Base-by-base conservation (phyloP, 805 yeast species). In the Saturnispora hagleri region DNA sequence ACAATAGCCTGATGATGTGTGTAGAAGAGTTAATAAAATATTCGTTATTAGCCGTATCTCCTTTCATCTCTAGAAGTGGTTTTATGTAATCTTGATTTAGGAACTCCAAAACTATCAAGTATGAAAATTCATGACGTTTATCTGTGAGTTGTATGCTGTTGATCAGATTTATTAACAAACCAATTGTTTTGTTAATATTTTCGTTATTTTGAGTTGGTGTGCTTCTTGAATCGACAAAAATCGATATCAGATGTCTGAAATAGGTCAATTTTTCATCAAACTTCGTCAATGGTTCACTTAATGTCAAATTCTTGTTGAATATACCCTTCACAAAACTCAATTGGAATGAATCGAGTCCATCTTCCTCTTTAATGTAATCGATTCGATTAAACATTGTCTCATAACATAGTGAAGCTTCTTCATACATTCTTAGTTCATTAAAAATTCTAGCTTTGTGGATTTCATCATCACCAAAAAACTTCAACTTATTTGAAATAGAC, bases 391-490 rank as follows among this genome's bases (percentile, higher is more conserved):
- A 70, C 5, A 86, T 58, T 28, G 69, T 70, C 33, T 76, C 75
- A 56, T 80, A 83, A 22, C 76, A 73, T 3, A 62, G 66, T 35
- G 83, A 61, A 0, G 91, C 74, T 49, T 86, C 90, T 27, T 82
- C 84, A 26, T 71, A 65, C 24, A 85, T 73, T 26, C 75, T 73
- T 68, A 87, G 71, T 45, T 76, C 76, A 51, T 75, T 46, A 51
- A 55, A 61, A 34, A 76, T 60, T 47, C 70, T 67, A 45, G 70
- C 68, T 17, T 73, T 67, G 53, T 70, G 72, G 6, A 46, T 28
- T 12, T 55, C 44, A 47, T 60, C 58, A 4, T 57, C 55, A 9
- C 51, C 43, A 53, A 71, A 76, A 53, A 71, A 63, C 12, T 59
- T 63, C 17, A 81, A 65, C 36, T 81, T 69, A n/a, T 57, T 57